Evolutionary conservation across 805 yeast genomes (phyloP).

Genomic region (Metschnikowia peoriensis): DNA sequence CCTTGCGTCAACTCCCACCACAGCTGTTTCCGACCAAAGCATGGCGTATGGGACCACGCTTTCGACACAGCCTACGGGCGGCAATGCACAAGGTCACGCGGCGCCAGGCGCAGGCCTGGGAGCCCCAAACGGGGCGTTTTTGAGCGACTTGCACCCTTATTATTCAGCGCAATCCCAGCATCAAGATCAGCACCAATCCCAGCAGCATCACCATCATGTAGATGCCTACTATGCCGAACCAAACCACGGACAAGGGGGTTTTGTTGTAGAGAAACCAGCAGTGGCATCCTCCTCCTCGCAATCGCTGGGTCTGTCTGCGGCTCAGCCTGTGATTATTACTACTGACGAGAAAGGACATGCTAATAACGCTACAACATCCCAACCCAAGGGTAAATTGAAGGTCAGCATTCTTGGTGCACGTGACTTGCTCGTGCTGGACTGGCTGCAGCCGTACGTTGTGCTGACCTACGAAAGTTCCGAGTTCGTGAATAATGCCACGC

Average conservation of each 20-base stretch:
- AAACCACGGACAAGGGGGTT: slow-evolving; percentile 12
- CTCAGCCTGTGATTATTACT: slow-evolving; percentile 34
- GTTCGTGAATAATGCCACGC: slow-evolving; percentile 81
- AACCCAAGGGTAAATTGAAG: slow-evolving; percentile 78
- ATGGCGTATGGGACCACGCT: slow-evolving; percentile 60
- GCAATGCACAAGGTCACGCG: slow-evolving; percentile 1
- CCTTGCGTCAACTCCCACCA: slow-evolving; percentile 55
- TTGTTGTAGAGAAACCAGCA: not conserved
- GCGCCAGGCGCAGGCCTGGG: not conserved
- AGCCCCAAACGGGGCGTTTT: slow-evolving; percentile 5
- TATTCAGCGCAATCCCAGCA: slow-evolving; percentile 9
- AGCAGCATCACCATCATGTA: slow-evolving; percentile 9
- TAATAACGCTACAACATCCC: slow-evolving; percentile 24
- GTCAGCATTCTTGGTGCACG: slow-evolving; percentile 81
- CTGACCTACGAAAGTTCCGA: slow-evolving; percentile 91
- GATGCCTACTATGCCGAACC: slow-evolving; percentile 21
- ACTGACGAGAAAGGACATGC: slow-evolving; percentile 42
- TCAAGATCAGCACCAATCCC: not conserved
- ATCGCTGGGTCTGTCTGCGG: slow-evolving; percentile 12
- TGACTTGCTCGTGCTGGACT: slow-evolving; percentile 55
- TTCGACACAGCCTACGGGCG: slow-evolving; percentile 30
- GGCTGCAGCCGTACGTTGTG: slow-evolving; percentile 81
- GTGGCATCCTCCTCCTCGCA: slow-evolving; percentile 7
- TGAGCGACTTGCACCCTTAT: slow-evolving; percentile 20
- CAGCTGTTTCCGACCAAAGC: slow-evolving; percentile 60